Percentiles rank a stretch among this genome's conserved stretches.
Conservation (phyloP, 2,329 filamentous ascomycete genomes). For the Phoma sp. region DNA sequence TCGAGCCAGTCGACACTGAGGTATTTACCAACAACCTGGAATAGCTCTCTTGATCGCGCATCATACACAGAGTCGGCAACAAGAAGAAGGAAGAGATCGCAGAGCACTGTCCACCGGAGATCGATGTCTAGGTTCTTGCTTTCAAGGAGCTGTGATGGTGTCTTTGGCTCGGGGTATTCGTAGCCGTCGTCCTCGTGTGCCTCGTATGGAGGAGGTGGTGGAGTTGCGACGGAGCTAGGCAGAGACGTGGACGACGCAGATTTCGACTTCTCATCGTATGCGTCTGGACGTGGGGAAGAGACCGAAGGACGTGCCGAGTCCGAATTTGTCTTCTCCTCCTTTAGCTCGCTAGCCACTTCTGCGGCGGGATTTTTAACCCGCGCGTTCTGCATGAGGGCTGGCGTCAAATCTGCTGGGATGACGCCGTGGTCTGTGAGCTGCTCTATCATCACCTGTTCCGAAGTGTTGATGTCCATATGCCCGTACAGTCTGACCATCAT, state of each 20-base stretch:
- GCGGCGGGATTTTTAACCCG: slow-evolving; percentile 92
- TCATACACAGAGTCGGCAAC: slow-evolving; percentile 97
- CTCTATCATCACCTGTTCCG: slow-evolving; percentile 98
- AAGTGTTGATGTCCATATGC: slow-evolving; percentile 94
- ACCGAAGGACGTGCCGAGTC: slow-evolving; percentile 44
- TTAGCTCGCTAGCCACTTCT: slow-evolving; percentile 44
- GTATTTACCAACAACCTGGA: slow-evolving; percentile 81
- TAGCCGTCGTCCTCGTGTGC: slow-evolving; percentile 69
- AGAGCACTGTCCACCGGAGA: slow-evolving; percentile 94
- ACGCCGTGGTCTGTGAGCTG: slow-evolving; percentile 94
- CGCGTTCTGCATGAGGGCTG: slow-evolving; percentile 87
- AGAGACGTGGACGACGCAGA: slow-evolving; percentile 42
- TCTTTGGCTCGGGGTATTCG: slow-evolving; percentile 79
- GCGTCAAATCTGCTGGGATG: slow-evolving; percentile 79
- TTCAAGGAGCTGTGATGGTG: slow-evolving; percentile 79
- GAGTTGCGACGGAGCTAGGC: slow-evolving; percentile 51
- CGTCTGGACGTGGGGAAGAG: slow-evolving; percentile 40
- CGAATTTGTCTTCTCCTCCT: slow-evolving; percentile 14
- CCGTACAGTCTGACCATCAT: slow-evolving; percentile 95
- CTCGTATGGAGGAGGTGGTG: slow-evolving; percentile 62
- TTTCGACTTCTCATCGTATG: slow-evolving; percentile 25
- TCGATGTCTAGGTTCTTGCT: slow-evolving; percentile 92
- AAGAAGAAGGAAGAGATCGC: slow-evolving; percentile 92
- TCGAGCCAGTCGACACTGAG: slow-evolving; percentile 88
- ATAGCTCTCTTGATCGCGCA: slow-evolving; percentile 78